A percentile compares a stretch with the other conserved stretches of the same genome.
Evolutionary conservation across 495 filamentous ascomycete genomes (phyloP).

Genomic region (Talaromyces liani): DNA sequence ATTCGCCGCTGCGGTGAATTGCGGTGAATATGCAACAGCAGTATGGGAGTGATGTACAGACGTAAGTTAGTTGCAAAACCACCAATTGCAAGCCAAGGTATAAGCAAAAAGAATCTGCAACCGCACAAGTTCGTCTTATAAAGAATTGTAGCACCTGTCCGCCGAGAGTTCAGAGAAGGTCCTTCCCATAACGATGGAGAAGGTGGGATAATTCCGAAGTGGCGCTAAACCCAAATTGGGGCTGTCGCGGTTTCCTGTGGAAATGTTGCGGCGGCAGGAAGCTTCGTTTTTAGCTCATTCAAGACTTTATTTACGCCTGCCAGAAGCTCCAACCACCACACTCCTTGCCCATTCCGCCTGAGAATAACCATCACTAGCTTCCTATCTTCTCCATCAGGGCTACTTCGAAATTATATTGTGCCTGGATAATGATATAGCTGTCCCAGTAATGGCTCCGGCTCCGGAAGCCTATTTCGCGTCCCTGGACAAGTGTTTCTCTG

Average conservation of each 20-base stretch:
- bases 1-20: neutral
- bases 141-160: neutral
- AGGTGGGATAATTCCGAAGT: neutral
- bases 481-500: constrained; percentile 55
- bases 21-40: neutral
- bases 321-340: neutral
- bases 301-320: constrained; percentile 15
- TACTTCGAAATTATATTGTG: constrained; percentile 1
- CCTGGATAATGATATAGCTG: constrained; percentile 46
- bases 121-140: neutral
- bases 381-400: constrained; percentile 5
- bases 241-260: constrained; percentile 2
- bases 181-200: neutral
- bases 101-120: neutral
- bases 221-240: constrained; percentile 30
- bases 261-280: neutral
- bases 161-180: neutral
- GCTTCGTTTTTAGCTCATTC: constrained; percentile 18
- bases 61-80: neutral
- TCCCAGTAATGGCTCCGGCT: constrained; percentile 60
- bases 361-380: constrained; percentile 16
- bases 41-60: neutral
- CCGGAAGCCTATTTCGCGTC: constrained; percentile 55
- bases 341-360: constrained; percentile 10
- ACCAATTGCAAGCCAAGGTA: neutral